Evolutionary conservation across 495 filamentous ascomycete genomes (phyloP), one percentile per base, ranked within the genome.

Genomic region (Apiosordaria backusii): DNA sequence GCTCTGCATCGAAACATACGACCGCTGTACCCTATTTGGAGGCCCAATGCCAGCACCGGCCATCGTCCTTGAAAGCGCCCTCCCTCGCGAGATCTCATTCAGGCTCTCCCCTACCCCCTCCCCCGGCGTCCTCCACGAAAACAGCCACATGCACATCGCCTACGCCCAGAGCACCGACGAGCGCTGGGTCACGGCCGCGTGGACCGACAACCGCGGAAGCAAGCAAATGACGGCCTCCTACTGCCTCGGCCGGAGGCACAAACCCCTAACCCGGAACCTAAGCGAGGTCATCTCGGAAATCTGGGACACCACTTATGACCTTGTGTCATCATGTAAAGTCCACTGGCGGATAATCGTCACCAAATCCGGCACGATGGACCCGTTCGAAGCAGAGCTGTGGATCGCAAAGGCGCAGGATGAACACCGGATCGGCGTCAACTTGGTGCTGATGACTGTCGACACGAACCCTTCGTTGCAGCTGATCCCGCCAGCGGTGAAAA

Each of bases 181-280:
- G 57, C 85, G 90, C 19, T 99, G 96, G 96, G 76, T 97, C 57
- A 89, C 89, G 0, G 92, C 88, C 4, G 90, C 90, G n/a, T 99
- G 96, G 96, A 91, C 90, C 1, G 93, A 98, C 76, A 92, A 87
- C 70, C 84, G 81, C 24, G 96, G 95, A 0, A 85, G 80, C 52
- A 84, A 90, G 64, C 92, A 96, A 74, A 88, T 85, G 68, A 90
- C 82, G 4, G 88, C 90, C 27, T 91, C 91, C 1, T 96, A 96
- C 75, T 90, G 90, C 70, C 80, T 96, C 4, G 87, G 87, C 22
- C 85, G 86, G 69, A 86, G 88, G 67, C 84, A 85, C 26, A 83
- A 82, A 58, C 78, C 79, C 7, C 76, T 84, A 1, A 76, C 83
- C 18, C 84, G 87, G 61, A 66, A 76, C 0, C 80, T 96, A 29